Conservation (phyloP, 345 rosid species). For the Zanthoxylum bungeanum region DNA sequence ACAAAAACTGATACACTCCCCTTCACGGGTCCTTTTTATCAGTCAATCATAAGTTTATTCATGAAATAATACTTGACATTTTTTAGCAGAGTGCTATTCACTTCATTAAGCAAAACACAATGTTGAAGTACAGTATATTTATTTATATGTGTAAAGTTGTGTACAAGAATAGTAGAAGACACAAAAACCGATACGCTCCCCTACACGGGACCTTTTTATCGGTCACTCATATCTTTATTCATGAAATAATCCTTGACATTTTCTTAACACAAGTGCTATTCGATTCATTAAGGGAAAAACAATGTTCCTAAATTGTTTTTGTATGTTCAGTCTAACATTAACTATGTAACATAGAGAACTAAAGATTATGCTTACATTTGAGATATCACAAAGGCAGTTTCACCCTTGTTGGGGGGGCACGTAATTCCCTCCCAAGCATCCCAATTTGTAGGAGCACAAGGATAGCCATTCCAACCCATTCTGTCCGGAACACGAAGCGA, state of each 20-base stretch:
- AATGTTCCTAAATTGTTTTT: neutral
- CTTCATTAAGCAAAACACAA: neutral
- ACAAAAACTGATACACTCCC: neutral
- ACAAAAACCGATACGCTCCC: neutral
- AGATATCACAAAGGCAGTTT: constrained; percentile 68
- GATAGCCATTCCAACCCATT: constrained; percentile 99
- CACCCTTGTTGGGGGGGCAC: constrained; percentile 60
- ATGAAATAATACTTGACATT: neutral
- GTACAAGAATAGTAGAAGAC: neutral
- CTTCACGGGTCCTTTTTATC: neutral
- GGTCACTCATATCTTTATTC: neutral
- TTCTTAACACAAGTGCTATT: neutral
- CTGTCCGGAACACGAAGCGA: constrained; percentile 80
- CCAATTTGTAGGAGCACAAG: constrained; percentile 97
- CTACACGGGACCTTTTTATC: neutral
- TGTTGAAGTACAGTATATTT: neutral
- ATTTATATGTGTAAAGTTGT: neutral
- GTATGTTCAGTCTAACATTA: neutral
- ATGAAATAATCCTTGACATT: neutral
- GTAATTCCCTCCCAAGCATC: constrained; percentile 99
- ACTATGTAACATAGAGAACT: neutral
- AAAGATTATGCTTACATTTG: constrained; percentile 62
- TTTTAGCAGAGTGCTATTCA: neutral
- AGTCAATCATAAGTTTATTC: neutral
- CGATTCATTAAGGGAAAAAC: neutral